Conservation (phyloP, 164 flowering plant genomes). For the Hamamelis virginiana region DNA sequence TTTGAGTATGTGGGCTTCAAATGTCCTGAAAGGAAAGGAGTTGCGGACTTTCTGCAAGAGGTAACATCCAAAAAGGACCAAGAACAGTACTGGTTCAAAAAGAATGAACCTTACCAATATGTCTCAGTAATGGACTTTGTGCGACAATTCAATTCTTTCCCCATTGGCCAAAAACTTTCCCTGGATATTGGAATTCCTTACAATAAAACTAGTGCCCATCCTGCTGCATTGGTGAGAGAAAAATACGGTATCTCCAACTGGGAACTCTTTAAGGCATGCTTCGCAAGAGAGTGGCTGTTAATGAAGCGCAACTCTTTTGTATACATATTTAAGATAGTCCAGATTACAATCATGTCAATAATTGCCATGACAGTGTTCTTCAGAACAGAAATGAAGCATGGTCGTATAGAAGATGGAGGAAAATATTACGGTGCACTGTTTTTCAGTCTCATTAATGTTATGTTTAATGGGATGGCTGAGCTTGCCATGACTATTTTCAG, state of each 20-base stretch:
- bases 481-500: conserved; percentile 42
- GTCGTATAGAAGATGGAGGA: conserved; percentile 32
- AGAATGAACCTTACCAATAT: conserved; percentile 28
- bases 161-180: conserved; percentile 29
- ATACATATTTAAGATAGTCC: conserved; percentile 42
- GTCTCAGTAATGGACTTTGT: conserved; percentile 33
- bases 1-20: conserved; percentile 56
- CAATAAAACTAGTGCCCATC: conserved; percentile 30
- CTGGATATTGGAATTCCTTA: conserved; percentile 27
- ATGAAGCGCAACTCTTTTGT: conserved; percentile 53
- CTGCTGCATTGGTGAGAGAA: conserved; percentile 37
- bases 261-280: conserved; percentile 47
- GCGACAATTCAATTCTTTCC: conserved; percentile 28
- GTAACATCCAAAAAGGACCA: conserved; percentile 58
- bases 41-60: conserved; percentile 67
- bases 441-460: conserved; percentile 47
- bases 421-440: conserved; percentile 52
- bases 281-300: conserved; percentile 46
- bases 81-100: conserved; percentile 46
- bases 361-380: conserved; percentile 40
- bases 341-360: conserved; percentile 36
- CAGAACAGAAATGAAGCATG: conserved; percentile 35
- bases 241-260: conserved; percentile 36
- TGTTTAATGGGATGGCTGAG: conserved; percentile 66
- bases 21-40: conserved; percentile 65